Percentiles rank a stretch among this genome's conserved stretches.
These are phyloP conservation scores for Eimeria zaria DNA, from an alignment of 169 alveolate species.

Conservation along the genomic window DNA sequence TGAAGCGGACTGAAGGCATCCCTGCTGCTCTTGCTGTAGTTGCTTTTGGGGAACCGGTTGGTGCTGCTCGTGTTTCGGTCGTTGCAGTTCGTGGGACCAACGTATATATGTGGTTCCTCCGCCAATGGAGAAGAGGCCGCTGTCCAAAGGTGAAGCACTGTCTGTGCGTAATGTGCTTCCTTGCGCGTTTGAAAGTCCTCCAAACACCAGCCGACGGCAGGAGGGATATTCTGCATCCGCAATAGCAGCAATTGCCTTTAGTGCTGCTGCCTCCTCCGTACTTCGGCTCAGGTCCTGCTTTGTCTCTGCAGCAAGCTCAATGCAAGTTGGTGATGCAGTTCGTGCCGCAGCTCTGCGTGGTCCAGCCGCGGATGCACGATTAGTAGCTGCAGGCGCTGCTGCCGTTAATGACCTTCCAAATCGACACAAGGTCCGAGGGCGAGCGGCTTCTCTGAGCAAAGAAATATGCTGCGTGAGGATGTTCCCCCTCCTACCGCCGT, in stretches of 20 bases:
- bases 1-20: not conserved
- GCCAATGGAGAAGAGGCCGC: not conserved
- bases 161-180: no score
- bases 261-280: not conserved
- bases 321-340: not conserved
- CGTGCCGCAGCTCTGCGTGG: not conserved
- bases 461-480: not conserved
- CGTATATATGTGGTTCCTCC: not conserved
- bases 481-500: slow-evolving; percentile 3
- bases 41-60: not conserved
- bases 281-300: not conserved
- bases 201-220: not conserved
- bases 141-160: not conserved
- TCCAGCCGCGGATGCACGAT: not conserved
- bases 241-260: not conserved
- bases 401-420: slow-evolving; percentile 15
- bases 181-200: not conserved
- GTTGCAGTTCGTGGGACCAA: slow-evolving; percentile 23
- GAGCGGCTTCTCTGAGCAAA: not conserved
- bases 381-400: not conserved
- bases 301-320: not conserved
- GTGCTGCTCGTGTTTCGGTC: not conserved
- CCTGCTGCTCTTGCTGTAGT: not conserved
- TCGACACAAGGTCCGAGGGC: not conserved
- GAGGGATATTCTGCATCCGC: not conserved